Base-by-base conservation (phyloP, 2,329 filamentous ascomycete species). In the Penicillium decumbens region DNA sequence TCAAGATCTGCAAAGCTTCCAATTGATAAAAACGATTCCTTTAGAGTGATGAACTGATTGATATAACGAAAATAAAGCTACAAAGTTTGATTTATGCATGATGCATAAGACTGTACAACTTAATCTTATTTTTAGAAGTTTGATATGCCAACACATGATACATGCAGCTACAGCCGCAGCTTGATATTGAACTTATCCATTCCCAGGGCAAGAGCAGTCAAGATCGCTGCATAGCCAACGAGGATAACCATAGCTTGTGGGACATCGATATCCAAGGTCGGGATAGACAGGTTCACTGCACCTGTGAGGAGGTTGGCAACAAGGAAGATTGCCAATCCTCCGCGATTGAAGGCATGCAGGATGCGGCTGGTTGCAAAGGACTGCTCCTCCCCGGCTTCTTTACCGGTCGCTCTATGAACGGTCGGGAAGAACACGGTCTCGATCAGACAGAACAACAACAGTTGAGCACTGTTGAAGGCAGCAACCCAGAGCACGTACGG, bases 401-500 rank as follows among this genome's bases (percentile, higher is more conserved):
- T 73, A 49, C 70, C 71, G 1, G 71, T 70, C 1, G 81, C 79
- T 54, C 78, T 82, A 68, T 89, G 82, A 5, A 86, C 79, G 1
- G 77, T 75, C 0, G 89, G 88, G 68, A 95, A 95, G 68, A 91
- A 84, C 2, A 88, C 24, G 3, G 80, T 84, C 68, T 98, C 92
- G 23, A 93, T 79, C 12, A 84, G 66, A 62, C 84, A 90, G 68
- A 92, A 95, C 1, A 85, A 77, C 6, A 88, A 75, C 8, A 98
- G 76, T 66, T 95, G 89, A n/a, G 80, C 77, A 53, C 82, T 85
- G 74, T 97, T 98, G 76, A 93, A 96, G 2, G 89, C 85, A n/a
- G 84, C 80, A 6, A 95, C 86, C 90, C 92, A 97, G 39, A 95
- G 76, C 38, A 97, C 80, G 67, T 98, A 98, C 0, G 93, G 90